Base-by-base conservation (phyloP, 2,329 filamentous ascomycete species). In the Colletotrichum neosansevieriae region DNA sequence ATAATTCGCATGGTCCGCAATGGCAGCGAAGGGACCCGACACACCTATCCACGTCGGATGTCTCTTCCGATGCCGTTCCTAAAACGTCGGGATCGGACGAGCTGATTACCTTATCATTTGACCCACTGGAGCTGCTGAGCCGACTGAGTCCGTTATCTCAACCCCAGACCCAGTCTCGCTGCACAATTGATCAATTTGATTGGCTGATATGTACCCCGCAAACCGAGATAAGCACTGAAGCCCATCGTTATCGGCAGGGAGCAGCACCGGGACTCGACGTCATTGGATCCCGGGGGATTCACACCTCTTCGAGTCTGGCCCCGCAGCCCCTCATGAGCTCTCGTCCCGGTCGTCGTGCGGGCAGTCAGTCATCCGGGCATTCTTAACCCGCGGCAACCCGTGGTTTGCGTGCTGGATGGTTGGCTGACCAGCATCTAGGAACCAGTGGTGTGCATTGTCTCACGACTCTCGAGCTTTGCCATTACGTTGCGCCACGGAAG, bases 381-480 rank as follows among this genome's bases (percentile, higher is more conserved):
- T 65, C 65, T 68, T 68, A 68, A 65, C 38, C 65, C 65, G 65
- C 40, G 17, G 19, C 61, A 49, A 68, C 65, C 65, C 65, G 65
- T 42, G 17, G n/a, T 36, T 24, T 62, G 50, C 54, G 45, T 40
- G 40, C 50, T 49, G 51, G 29, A 29, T 17, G 32, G 24, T 58
- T 50, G 29, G 21, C 3, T 21, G 21, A 21, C 60, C 45, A 21
- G 51, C 24, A 51, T 63, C 44, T 34, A 40, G 51, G 63, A 53
- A 63, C 53, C 47, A 67, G 36, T 24, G 36, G 36, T 24, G 36
- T 40, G 17, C 50, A 50, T 63, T 9, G 40, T 66, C 58, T 61
- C 57, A 61, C 58, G 49, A 59, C 47, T 59, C 54, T 54, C 40
- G 53, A 64, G 42, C 40, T 53, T 58, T 64, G 6, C 29, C 49